Evolutionary conservation across 345 rosid species (phyloP), one percentile per base, ranked within the genome.

Genomic region (Lenwebbia sp.): DNA sequence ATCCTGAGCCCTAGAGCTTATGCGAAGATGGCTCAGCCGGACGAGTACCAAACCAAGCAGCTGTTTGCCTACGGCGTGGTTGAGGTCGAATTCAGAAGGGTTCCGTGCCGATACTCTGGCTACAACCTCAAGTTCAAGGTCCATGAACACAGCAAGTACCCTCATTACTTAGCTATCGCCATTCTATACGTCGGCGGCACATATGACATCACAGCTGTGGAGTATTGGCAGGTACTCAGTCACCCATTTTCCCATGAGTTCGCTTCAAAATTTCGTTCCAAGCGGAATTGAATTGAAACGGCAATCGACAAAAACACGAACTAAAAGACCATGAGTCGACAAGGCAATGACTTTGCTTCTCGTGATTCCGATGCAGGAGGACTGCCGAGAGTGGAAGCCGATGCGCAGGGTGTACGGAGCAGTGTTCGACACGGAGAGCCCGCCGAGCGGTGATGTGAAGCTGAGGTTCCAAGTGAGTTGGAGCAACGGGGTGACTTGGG

Each of bases 361-460:
- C 44, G 44, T 33, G 44, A 23, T 53, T 41, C 1, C 65, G 50
- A 13, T 74, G 85, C 90, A 94, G 97, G 95, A 91, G 87, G 94
- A 93, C 78, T 85, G 92, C 85, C 89, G 90, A 82, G 90, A 92
- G 60, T 95, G 98, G 99, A 33, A 10, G 85, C 87, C 91, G 25
- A 94, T 95, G 99, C 92, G 98, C 88, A 93, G 92, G 89, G 96
- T 90, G 7, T 93, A 85, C 53, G 98, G 97, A 41, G 96, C 94
- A 6, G 98, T 95, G 54, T 96, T 87, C 44, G 99, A 95, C 91
- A 50, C 76, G 26, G 83, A 89, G 1, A 94, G 86, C 53, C 98
- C 97, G 22, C 98, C 98, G 49, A 70, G 53, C 25, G 99, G 94
- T 2, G 23, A 40, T 3, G 86, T 95, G 40, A 86, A 81, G 5